Conservation (phyloP, 2,329 filamentous ascomycete genomes). For the Parastagonospora nodorum region DNA sequence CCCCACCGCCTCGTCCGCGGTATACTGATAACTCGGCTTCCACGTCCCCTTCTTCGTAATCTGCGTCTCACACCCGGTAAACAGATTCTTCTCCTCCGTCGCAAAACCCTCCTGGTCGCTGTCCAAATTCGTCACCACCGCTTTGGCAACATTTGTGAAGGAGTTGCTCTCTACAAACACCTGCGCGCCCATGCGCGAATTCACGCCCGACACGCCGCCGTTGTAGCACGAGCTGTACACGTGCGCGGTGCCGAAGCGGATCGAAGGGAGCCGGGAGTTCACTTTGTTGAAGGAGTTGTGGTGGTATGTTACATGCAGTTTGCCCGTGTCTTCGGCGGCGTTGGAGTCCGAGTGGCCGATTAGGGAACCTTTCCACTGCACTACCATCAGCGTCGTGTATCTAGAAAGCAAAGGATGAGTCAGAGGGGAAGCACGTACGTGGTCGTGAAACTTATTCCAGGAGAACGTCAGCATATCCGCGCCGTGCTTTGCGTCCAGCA, state of each 20-base stretch:
- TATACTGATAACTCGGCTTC: constrained; percentile 60
- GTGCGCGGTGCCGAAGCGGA: constrained; percentile 71
- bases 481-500: constrained; percentile 67
- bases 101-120: constrained; percentile 58
- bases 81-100: constrained; percentile 53
- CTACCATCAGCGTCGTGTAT: no score
- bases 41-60: constrained; percentile 59
- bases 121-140: constrained; percentile 63
- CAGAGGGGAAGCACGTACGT: constrained; percentile 42
- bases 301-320: constrained; percentile 67
- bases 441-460: constrained; percentile 59
- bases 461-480: constrained; percentile 65
- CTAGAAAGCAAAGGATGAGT: background rate
- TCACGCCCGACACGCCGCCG: constrained; percentile 46
- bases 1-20: constrained; percentile 30
- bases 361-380: constrained; percentile 62
- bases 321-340: constrained; percentile 58
- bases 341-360: constrained; percentile 66
- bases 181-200: constrained; percentile 51
- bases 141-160: constrained; percentile 62
- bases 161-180: constrained; percentile 53
- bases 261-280: constrained; percentile 65
- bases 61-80: constrained; percentile 46
- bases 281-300: constrained; percentile 70
- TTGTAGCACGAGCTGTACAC: constrained; percentile 58